Evolutionary conservation across 306 rosid genomes (phyloP).

Genomic region (Prunus mongolica): DNA sequence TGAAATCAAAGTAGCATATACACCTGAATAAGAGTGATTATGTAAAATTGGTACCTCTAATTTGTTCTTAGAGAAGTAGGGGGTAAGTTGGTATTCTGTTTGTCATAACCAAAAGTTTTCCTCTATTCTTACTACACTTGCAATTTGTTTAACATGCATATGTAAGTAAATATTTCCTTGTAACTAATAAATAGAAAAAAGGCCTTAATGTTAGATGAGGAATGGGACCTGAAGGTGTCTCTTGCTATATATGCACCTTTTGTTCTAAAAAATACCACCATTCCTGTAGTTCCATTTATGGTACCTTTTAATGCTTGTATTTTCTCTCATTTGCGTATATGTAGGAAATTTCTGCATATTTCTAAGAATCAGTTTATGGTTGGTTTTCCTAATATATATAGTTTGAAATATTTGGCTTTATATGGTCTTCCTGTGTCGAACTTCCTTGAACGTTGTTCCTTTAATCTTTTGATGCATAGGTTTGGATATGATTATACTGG

Average conservation of each 20-base stretch:
- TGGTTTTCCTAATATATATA: background rate
- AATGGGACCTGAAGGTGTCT: background rate
- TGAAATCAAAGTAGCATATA: background rate
- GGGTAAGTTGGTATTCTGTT: background rate
- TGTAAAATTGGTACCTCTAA: background rate
- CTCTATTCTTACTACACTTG: background rate
- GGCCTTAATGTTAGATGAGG: background rate
- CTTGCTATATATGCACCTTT: background rate
- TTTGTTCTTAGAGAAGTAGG: background rate
- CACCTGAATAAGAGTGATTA: background rate
- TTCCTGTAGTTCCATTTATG: background rate
- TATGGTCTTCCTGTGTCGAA: background rate
- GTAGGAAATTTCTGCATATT: background rate
- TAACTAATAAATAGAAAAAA: background rate
- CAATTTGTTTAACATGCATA: no score
- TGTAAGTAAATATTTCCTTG: background rate
- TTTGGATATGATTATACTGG: conserved; percentile 82
- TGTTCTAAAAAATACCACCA: background rate
- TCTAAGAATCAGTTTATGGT: background rate
- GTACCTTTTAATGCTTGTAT: background rate
- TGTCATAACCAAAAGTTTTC: background rate
- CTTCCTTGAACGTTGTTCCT: background rate
- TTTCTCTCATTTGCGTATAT: background rate
- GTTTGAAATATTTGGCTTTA: background rate
- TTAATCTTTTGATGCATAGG: conserved; percentile 31